Conservation (phyloP, 2,329 filamentous ascomycete species). For the Geoglossum cookeanum region DNA sequence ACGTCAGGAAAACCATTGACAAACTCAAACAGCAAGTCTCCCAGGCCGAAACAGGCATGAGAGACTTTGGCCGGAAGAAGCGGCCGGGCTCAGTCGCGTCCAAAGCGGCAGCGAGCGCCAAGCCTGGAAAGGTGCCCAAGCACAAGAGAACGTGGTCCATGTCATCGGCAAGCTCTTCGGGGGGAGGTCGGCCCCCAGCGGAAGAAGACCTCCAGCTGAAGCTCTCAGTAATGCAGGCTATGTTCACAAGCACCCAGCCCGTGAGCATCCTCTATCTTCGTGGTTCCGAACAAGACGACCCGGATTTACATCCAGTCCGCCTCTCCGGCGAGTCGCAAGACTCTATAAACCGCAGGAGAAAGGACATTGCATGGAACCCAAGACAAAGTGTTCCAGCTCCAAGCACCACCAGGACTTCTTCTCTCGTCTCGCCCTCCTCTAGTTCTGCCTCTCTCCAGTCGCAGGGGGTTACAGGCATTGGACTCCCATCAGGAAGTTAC, state of each 20-base stretch:
- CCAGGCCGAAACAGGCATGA: slow-evolving; percentile 45
- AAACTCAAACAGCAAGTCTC: slow-evolving; percentile 88
- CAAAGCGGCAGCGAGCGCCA: slow-evolving; percentile 37
- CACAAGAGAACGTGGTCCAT: slow-evolving; percentile 93
- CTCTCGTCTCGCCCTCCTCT: slow-evolving; percentile 45
- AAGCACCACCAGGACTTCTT: slow-evolving; percentile 37
- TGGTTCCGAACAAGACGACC: slow-evolving; percentile 61
- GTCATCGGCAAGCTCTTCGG: slow-evolving; percentile 53
- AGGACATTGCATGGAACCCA: slow-evolving; percentile 21
- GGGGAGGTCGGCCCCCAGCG: slow-evolving; percentile 31
- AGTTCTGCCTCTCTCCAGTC: slow-evolving; percentile 45
- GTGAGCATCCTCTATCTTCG: slow-evolving; percentile 61
- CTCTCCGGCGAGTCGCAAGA: slow-evolving; percentile 49
- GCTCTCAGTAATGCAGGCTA: slow-evolving; percentile 60
- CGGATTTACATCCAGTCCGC: slow-evolving; percentile 57
- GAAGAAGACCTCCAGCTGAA: slow-evolving; percentile 67
- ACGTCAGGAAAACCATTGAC: slow-evolving; percentile 92
- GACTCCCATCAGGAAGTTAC: not conserved
- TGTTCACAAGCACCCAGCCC: slow-evolving; percentile 70
- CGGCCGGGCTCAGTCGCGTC: slow-evolving; percentile 31
- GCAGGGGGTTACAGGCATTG: slow-evolving; percentile 19
- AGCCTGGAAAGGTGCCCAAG: slow-evolving; percentile 38
- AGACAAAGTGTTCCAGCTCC: slow-evolving; percentile 32
- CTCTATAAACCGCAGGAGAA: slow-evolving; percentile 29
- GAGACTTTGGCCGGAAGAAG: slow-evolving; percentile 41